A percentile compares a stretch with the other conserved stretches of the same genome.
phyloP scores from a whole-genome alignment of 2,329 filamentous ascomycete species.

The Scopulariopsis brevicaulis region DNA sequence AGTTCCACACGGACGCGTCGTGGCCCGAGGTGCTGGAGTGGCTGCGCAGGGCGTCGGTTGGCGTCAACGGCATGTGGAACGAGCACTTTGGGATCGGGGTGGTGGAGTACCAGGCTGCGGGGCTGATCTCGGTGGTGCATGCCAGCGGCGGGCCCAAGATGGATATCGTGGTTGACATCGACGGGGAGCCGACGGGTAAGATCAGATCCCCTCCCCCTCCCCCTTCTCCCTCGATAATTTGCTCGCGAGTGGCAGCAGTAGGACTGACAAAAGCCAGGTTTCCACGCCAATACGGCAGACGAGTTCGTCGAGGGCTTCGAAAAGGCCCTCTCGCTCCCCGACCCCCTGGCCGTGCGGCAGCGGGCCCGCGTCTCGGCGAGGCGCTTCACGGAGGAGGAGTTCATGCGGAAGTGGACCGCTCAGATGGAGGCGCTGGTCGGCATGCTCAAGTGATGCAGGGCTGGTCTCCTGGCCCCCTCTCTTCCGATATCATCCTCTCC shows the following conservation, averaged over 20 bases:
- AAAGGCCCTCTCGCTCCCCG: slow-evolving; percentile 59
- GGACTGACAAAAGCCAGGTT: slow-evolving; percentile 41
- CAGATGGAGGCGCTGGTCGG: slow-evolving; percentile 64
- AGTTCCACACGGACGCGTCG: slow-evolving; percentile 81
- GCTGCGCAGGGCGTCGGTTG: slow-evolving; percentile 66
- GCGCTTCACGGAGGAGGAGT: slow-evolving; percentile 81
- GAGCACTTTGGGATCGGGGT: slow-evolving; percentile 98
- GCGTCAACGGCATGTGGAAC: slow-evolving; percentile 99
- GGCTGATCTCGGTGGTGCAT: slow-evolving; percentile 86
- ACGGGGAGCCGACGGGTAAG: slow-evolving; percentile 67
- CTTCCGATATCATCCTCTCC: neutral
- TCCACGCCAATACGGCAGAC: slow-evolving; percentile 66
- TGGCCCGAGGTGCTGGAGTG: slow-evolving; percentile 81
- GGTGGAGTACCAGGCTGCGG: slow-evolving; percentile 94
- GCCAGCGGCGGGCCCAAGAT: slow-evolving; percentile 85
- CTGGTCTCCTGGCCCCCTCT: neutral
- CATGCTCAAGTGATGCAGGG: slow-evolving; percentile 16
- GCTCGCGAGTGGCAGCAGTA: neutral
- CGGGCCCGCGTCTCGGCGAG: slow-evolving; percentile 68
- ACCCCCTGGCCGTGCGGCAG: slow-evolving; percentile 63
- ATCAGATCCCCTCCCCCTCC: slow-evolving; percentile 4
- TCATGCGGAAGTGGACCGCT: slow-evolving; percentile 65
- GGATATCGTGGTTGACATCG: slow-evolving; percentile 78
- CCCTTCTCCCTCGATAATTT: neutral
- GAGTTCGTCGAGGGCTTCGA: slow-evolving; percentile 77